Conservation (phyloP, 2,329 filamentous ascomycete species). For the Fusarium pseudonygamai region DNA sequence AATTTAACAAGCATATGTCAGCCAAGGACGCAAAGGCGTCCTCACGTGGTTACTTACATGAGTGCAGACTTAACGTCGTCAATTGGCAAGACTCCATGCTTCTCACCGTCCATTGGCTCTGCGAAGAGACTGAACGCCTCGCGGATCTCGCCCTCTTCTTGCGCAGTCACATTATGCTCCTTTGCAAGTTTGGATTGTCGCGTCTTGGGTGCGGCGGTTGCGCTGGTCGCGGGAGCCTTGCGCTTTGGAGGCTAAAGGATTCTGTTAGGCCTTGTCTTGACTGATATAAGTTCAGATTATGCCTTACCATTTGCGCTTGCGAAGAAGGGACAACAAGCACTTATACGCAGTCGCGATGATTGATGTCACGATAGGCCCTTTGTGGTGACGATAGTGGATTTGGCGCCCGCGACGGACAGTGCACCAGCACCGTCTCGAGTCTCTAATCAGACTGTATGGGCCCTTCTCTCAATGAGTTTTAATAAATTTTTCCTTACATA, state of each 20-base stretch:
- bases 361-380: constrained; percentile 33
- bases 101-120: constrained; percentile 75
- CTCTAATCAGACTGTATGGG: constrained; percentile 23
- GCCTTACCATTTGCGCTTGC: constrained; percentile 30
- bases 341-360: constrained; percentile 19
- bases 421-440: fast-evolving
- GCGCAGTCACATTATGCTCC: constrained; percentile 84
- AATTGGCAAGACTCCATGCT: constrained; percentile 74
- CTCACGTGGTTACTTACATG: constrained; percentile 63
- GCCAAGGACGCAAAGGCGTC: background rate
- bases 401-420: constrained; percentile 23
- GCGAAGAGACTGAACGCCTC: constrained; percentile 90
- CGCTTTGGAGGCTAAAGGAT: constrained; percentile 62
- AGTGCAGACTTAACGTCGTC: constrained; percentile 76
- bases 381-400: constrained; percentile 18
- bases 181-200: constrained; percentile 90
- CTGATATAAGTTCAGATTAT: fast-evolving
- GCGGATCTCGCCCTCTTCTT: constrained; percentile 88
- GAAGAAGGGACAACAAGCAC: background rate
- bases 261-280: background rate
- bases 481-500: constrained; percentile 19
- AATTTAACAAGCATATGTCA: constrained; percentile 2
- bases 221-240: constrained; percentile 51
- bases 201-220: constrained; percentile 46
- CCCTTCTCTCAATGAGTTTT: constrained; percentile 3